phyloP scores from a whole-genome alignment of 139 green algal genomes.

The Ettlia oleoabundans region DNA sequence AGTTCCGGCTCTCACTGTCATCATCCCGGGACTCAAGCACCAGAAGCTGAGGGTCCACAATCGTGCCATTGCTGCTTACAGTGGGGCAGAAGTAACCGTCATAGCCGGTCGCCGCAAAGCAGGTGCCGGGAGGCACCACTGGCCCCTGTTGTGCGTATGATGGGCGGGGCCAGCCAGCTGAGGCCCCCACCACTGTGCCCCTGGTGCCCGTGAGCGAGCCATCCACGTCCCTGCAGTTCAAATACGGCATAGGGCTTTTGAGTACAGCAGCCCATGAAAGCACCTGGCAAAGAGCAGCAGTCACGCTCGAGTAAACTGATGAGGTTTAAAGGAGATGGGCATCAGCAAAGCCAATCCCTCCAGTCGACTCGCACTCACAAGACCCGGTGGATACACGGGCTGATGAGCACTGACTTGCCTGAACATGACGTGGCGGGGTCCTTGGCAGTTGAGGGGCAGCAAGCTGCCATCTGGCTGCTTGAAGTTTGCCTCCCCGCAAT shows the following conservation, averaged over 20 bases:
- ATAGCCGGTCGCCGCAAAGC: not conserved
- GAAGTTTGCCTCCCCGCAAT: not conserved
- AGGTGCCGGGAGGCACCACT: not conserved
- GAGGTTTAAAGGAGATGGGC: no score
- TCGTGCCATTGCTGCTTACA: not conserved
- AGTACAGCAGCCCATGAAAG: not conserved
- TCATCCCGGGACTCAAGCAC: not conserved
- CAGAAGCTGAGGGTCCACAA: not conserved
- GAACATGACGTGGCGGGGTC: conserved; percentile 3
- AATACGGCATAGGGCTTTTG: not conserved
- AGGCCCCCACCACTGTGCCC: not conserved
- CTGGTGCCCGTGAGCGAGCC: not conserved
- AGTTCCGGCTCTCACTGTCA: not conserved
- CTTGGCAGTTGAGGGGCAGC: conserved; percentile 13
- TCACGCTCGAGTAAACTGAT: no score
- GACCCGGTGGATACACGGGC: no score
- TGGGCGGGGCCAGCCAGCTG: not conserved
- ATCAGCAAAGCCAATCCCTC: no score
- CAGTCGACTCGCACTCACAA: no score
- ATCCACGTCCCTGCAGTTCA: not conserved
- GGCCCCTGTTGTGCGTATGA: not conserved
- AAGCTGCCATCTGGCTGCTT: not conserved
- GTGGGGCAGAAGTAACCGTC: not conserved
- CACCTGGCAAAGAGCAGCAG: not conserved
- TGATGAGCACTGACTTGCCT: not conserved